Evolutionary conservation across 148 eudicot genomes (phyloP).

Genomic region (Salicornia ramosissima): DNA sequence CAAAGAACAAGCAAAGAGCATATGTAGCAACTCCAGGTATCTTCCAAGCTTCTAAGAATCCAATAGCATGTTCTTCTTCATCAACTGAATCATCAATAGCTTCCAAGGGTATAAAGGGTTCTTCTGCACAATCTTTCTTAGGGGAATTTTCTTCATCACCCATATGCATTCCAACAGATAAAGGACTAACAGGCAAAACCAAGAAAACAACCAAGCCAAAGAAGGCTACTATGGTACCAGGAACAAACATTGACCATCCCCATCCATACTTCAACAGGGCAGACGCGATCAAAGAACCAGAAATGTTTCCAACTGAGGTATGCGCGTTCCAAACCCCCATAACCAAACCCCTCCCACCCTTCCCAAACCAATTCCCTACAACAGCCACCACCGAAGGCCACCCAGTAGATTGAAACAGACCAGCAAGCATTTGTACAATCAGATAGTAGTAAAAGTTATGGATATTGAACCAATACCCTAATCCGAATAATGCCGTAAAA

Average conservation of each 20-base stretch:
- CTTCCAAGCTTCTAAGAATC: conserved; percentile 81
- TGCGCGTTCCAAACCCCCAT: conserved; percentile 96
- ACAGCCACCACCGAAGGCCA: conserved; percentile 97
- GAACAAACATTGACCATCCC: conserved; percentile 95
- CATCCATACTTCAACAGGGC: conserved; percentile 74
- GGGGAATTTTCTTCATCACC: conserved; percentile 41
- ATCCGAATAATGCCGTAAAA: conserved; percentile 72
- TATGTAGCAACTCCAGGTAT: conserved; percentile 91
- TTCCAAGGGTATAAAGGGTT: conserved; percentile 36
- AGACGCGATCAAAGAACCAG: conserved; percentile 79
- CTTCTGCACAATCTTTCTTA: conserved; percentile 37
- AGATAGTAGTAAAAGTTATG: conserved; percentile 72
- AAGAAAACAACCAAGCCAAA: conserved; percentile 56
- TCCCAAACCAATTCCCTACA: conserved; percentile 94
- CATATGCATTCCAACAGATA: conserved; percentile 57
- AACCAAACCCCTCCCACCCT: conserved; percentile 74
- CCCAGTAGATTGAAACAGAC: conserved; percentile 84
- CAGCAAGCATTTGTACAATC: conserved; percentile 76
- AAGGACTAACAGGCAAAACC: conserved; percentile 67
- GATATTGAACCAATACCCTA: conserved; percentile 74
- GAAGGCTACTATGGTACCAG: conserved; percentile 54
- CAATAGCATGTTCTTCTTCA: conserved; percentile 43
- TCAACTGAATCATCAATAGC: not conserved
- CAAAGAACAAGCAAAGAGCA: conserved; percentile 87
- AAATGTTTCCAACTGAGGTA: conserved; percentile 78